phyloP scores from a whole-genome alignment of 2,329 filamentous ascomycete genomes.

The Plenodomus tracheiphilus region DNA sequence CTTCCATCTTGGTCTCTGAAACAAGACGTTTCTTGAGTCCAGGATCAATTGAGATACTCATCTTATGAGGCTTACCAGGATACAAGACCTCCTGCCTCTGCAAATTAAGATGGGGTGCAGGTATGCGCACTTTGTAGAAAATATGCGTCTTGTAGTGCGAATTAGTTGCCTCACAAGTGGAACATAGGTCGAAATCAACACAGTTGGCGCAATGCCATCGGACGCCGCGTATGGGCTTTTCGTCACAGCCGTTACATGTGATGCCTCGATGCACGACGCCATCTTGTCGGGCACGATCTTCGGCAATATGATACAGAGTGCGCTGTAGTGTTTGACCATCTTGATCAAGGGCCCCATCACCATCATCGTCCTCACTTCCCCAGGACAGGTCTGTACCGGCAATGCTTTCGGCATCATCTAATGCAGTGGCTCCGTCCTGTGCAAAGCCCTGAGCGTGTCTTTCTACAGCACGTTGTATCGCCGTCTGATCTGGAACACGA shows the following conservation, averaged over 20 bases:
- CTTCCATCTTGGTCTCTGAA: conserved; percentile 61
- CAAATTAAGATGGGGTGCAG: conserved; percentile 78
- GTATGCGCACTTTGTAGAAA: conserved; percentile 94
- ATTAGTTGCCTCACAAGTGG: conserved; percentile 79
- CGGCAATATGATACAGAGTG: conserved; percentile 87
- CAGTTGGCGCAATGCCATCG: conserved; percentile 96
- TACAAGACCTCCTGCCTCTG: conserved; percentile 62
- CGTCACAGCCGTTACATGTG: conserved; percentile 85
- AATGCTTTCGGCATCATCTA: conserved; percentile 33
- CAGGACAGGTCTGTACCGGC: conserved; percentile 38
- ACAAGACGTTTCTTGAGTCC: conserved; percentile 66
- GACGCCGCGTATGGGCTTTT: conserved; percentile 86
- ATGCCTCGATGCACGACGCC: conserved; percentile 87
- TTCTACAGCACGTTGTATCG: conserved; percentile 23
- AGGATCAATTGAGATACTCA: conserved; percentile 68
- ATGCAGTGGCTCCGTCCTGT: conserved; percentile 3
- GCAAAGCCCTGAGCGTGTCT: conserved; percentile 24
- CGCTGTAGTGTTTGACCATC: conserved; percentile 80
- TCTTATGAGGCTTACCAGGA: conserved; percentile 69
- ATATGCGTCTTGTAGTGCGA: conserved; percentile 87
- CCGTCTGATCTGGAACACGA: conserved; percentile 15
- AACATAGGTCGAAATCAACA: conserved; percentile 92
- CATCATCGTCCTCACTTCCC: conserved; percentile 43
- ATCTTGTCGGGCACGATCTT: conserved; percentile 81
- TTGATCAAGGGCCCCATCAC: conserved; percentile 43